phyloP scores from a whole-genome alignment of 768 basidiomycete species.

The Hericium erinaceus region DNA sequence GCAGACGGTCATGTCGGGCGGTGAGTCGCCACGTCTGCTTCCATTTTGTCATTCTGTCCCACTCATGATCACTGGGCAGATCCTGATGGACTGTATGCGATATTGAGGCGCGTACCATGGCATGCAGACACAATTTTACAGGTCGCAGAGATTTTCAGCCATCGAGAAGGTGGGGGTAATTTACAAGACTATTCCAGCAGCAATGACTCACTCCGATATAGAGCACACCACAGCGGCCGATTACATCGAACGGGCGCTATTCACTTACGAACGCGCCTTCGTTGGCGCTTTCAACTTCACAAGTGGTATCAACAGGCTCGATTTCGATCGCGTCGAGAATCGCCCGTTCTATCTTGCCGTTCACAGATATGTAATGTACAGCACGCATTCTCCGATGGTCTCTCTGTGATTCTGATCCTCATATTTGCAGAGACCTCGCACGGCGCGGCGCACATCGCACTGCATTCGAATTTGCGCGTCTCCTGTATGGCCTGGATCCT shows the following conservation, averaged over 20 bases:
- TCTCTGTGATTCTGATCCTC: not conserved
- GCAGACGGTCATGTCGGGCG: constrained; percentile 70
- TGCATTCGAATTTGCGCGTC: constrained; percentile 84
- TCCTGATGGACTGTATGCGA: constrained; percentile 66
- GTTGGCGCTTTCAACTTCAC: constrained; percentile 82
- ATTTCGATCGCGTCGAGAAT: constrained; percentile 88
- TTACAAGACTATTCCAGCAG: not conserved
- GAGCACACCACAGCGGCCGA: constrained; percentile 82
- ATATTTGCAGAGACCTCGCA: constrained; percentile 55
- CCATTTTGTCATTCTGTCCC: not conserved
- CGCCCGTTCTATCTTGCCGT: constrained; percentile 86
- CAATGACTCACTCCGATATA: constrained; percentile 18
- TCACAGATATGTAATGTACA: constrained; percentile 75
- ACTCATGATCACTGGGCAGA: constrained; percentile 30
- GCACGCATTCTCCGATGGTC: not conserved
- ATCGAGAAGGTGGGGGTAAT: constrained; percentile 64
- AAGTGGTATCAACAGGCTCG: constrained; percentile 70
- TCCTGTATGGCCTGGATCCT: constrained; percentile 80
- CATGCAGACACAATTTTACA: constrained; percentile 90
- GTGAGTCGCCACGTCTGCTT: constrained; percentile 32
- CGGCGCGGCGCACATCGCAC: constrained; percentile 86
- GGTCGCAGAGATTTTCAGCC: constrained; percentile 73
- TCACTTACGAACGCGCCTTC: constrained; percentile 87
- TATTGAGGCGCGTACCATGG: constrained; percentile 76
- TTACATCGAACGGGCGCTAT: constrained; percentile 86